A percentile compares a stretch with the other conserved stretches of the same genome.
phyloP scores from a whole-genome alignment of 257 asterid genomes.

The Pogostemon cablin region DNA sequence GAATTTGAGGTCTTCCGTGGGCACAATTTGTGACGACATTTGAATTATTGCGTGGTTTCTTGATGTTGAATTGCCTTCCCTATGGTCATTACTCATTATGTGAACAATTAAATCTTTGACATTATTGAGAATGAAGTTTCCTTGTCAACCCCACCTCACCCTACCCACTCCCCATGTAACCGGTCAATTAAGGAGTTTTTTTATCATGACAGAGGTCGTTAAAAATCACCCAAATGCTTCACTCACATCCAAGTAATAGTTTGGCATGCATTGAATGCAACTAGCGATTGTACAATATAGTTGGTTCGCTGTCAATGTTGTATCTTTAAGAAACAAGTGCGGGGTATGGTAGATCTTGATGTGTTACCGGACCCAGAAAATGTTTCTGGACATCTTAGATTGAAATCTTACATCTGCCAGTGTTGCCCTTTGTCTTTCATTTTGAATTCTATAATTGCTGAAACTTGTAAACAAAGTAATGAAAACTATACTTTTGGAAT shows the following conservation, averaged over 20 bases:
- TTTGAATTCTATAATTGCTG: too few relatives aligned
- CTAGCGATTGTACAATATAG: not conserved
- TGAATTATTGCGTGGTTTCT: not conserved
- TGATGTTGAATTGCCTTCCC: slow-evolving; percentile 3
- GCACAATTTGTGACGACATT: not conserved
- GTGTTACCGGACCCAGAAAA: too few relatives aligned
- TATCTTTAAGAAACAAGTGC: not conserved
- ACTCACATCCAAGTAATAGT: slow-evolving; percentile 20
- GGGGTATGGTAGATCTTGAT: too few relatives aligned
- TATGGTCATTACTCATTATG: not conserved
- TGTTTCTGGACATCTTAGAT: too few relatives aligned
- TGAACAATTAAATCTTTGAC: not conserved
- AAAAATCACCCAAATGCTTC: not conserved
- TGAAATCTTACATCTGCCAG: too few relatives aligned
- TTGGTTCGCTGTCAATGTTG: not conserved
- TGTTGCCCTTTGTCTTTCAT: too few relatives aligned
- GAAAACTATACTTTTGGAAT: too few relatives aligned
- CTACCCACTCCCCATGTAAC: not conserved
- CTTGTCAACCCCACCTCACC: not conserved
- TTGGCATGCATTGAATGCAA: slow-evolving; percentile 23
- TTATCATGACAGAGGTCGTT: not conserved
- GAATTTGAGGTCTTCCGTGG: not conserved
- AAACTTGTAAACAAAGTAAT: too few relatives aligned
- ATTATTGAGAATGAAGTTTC: not conserved
- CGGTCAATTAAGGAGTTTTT: slow-evolving; percentile 21